These are phyloP conservation scores for Podila epigama DNA, from an alignment of 192 early-diverging fungal species.

Conservation along the genomic window DNA sequence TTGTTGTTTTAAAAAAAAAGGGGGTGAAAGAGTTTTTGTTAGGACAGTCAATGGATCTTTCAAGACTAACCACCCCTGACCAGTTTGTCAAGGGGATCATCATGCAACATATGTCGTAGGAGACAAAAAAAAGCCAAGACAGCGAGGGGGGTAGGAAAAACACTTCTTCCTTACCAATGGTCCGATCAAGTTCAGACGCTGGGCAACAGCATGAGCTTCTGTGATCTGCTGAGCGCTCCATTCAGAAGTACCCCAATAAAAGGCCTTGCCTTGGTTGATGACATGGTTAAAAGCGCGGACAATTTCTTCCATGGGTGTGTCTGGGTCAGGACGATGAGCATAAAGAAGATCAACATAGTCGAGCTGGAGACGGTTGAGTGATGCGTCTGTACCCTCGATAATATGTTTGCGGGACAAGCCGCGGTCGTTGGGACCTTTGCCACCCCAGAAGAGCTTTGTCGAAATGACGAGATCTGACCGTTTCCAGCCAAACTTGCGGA, in stretches of 20 bases:
- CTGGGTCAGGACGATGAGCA: conserved; percentile 80
- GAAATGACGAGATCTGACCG: conserved; percentile 80
- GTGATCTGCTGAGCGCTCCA: conserved; percentile 81
- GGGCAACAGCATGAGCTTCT: conserved; percentile 77
- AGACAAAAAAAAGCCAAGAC: no score
- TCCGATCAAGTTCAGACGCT: conserved; percentile 68
- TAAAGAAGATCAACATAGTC: conserved; percentile 82
- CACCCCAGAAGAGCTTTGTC: conserved; percentile 82
- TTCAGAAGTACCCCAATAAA: conserved; percentile 89
- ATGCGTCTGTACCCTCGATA: conserved; percentile 78
- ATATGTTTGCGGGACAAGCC: conserved; percentile 89
- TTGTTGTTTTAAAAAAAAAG: not conserved
- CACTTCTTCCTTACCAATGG: conserved; percentile 65
- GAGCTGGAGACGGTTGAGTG: conserved; percentile 72
- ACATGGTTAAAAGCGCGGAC: conserved; percentile 86
- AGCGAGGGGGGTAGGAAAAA: no score
- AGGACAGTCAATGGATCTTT: no score
- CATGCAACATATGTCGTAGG: no score
- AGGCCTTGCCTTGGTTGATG: conserved; percentile 80
- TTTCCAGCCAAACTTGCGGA: conserved; percentile 76
- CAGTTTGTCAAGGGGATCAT: no score
- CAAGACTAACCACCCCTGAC: no score
- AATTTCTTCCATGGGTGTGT: conserved; percentile 86
- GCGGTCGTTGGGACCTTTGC: conserved; percentile 78
- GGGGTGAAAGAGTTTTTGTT: not conserved